Evolutionary conservation across 352 stramenopile genomes (phyloP), one percentile per base, ranked within the genome.

Genomic region (Pythium folliculosum): DNA sequence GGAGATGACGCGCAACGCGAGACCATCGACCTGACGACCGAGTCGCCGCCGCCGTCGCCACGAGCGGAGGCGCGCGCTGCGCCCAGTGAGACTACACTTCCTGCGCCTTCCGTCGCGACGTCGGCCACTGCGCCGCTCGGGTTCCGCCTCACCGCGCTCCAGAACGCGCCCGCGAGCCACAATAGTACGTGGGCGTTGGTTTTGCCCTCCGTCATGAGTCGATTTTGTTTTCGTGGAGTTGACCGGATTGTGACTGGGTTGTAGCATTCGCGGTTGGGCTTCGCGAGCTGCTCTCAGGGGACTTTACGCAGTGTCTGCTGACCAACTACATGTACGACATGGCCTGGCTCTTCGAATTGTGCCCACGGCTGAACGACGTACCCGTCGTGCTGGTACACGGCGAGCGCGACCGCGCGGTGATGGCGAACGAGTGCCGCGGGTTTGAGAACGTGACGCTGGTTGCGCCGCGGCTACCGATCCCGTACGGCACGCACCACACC

Each of bases 251-350:
- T 53, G 21, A 2, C 13, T 49, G 47, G 7, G 5, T 38, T 27
- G 5, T 40, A 93, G 85, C 71, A 37, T 61, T 80, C 30, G 53
- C 77, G 1, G 69, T 88, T 48, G 71, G 76, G 5, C 56, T 94
- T 13, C 32, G 37, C 0, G 82, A 88, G 8, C 55, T 94, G 21
- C 58, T 94, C 9, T 65, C 74, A 0, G 87, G 85, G n/a, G 71
- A 84, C 19, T 95, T 88, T 58, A 72, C 73, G 12, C 71, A 67
- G 13, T 88, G 77, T 30, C 64, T 95, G n/a, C 62, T 95, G 40
- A 92, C 82, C 56, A 95, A 90, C 69, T 95, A 95, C 75, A 91
- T 90, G 76, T 87, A 77, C 65, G 84, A 95, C 67, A 62, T 94
- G 19, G 60, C 71, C 35, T 95, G 87, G 87, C 81, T 95, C 1